Conservation (phyloP, 805 yeast species). For the Starmera quercuum region DNA sequence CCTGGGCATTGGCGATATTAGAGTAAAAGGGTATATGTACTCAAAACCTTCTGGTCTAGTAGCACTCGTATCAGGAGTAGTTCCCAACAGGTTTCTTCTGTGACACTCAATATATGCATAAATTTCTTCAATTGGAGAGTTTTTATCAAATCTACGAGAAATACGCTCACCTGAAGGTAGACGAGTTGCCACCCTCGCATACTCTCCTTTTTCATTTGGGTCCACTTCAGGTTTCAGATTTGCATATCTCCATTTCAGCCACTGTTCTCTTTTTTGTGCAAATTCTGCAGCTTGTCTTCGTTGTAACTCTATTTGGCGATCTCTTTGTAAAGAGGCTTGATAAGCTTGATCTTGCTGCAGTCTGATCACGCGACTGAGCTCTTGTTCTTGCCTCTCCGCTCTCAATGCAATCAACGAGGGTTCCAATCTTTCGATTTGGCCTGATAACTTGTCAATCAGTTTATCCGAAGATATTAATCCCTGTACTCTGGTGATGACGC, state of each 20-base stretch:
- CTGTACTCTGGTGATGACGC: conserved; percentile 55
- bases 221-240: conserved; percentile 24
- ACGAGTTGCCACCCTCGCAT: conserved; percentile 65
- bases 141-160: conserved; percentile 38
- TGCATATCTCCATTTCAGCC: conserved; percentile 43
- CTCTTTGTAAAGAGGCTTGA: conserved; percentile 61
- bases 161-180: conserved; percentile 56
- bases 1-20: conserved; percentile 54
- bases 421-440: conserved; percentile 47
- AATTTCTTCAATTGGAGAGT: conserved; percentile 49
- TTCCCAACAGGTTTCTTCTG: conserved; percentile 19
- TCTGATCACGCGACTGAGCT: conserved; percentile 48
- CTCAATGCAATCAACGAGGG: conserved; percentile 56
- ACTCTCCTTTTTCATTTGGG: conserved; percentile 16
- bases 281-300: conserved; percentile 20
- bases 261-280: conserved; percentile 23
- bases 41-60: conserved; percentile 30
- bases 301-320: conserved; percentile 45
- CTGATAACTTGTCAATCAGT: conserved; percentile 36
- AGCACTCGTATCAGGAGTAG: conserved; percentile 13
- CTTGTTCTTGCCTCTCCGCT: conserved; percentile 54
- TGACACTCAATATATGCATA: conserved; percentile 63
- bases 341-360: conserved; percentile 75
- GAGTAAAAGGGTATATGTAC: conserved; percentile 41
- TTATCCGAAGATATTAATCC: conserved; percentile 39